A percentile compares a stretch with the other conserved stretches of the same genome.
Evolutionary conservation across 2,329 filamentous ascomycete genomes (phyloP).

Genomic region (Alternaria rosae): DNA sequence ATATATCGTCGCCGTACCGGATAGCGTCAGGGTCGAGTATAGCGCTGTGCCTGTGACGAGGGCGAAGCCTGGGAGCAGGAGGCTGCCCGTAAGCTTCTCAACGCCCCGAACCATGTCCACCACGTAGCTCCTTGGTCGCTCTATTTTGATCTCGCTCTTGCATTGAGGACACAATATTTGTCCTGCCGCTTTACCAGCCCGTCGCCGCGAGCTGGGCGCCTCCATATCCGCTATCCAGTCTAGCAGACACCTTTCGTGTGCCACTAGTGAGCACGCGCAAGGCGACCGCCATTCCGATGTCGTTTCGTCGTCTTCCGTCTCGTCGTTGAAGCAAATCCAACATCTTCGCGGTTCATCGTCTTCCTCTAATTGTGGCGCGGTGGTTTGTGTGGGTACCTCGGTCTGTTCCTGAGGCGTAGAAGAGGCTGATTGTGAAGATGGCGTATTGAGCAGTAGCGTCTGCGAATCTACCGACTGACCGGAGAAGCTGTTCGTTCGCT

Average conservation of each 20-base stretch:
- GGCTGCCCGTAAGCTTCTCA: slow-evolving; percentile 63
- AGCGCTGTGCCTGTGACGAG: slow-evolving; percentile 58
- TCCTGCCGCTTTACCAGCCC: slow-evolving; percentile 56
- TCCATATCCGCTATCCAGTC: slow-evolving; percentile 95
- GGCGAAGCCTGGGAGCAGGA: slow-evolving; percentile 72
- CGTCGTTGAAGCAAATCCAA: slow-evolving; percentile 74
- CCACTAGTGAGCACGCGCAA: slow-evolving; percentile 88
- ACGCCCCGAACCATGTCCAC: slow-evolving; percentile 71
- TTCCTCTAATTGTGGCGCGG: slow-evolving; percentile 21
- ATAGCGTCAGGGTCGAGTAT: slow-evolving; percentile 58
- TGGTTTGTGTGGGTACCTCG: slow-evolving; percentile 19
- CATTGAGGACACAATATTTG: slow-evolving; percentile 88
- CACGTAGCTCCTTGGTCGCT: slow-evolving; percentile 75
- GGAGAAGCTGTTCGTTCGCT: slow-evolving; percentile 48
- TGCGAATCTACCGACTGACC: slow-evolving; percentile 56
- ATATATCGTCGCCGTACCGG: slow-evolving; percentile 70
- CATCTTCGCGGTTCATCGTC: slow-evolving; percentile 61
- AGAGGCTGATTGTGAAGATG: slow-evolving; percentile 23
- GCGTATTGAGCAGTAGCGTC: slow-evolving; percentile 54
- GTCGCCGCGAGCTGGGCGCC: slow-evolving; percentile 61
- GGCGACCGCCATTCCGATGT: slow-evolving; percentile 81
- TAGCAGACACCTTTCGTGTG: slow-evolving; percentile 87
- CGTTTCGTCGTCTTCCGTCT: slow-evolving; percentile 68
- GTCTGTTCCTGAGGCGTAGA: slow-evolving; percentile 22
- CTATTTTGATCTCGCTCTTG: slow-evolving; percentile 79